These are phyloP conservation scores for Colletotrichum sp. DNA, from an alignment of 2,329 filamentous ascomycete species.

Conservation along the genomic window DNA sequence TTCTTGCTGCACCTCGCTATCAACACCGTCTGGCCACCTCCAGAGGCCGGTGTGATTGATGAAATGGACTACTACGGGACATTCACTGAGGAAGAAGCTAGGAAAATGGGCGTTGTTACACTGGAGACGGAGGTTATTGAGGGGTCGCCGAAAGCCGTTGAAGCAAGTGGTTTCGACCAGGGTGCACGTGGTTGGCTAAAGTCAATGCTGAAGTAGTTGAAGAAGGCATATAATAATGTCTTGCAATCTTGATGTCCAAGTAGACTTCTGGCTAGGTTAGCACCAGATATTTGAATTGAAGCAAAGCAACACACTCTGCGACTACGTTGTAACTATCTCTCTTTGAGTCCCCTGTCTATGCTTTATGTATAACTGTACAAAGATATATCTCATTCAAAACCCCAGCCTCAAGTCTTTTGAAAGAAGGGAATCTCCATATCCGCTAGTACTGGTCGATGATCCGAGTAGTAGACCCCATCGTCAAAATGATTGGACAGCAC, in stretches of 20 bases:
- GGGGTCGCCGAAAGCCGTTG: not conserved
- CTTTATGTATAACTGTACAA: not conserved
- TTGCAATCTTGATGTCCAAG: accelerated
- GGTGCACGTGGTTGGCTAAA: not conserved
- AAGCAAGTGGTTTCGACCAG: not conserved
- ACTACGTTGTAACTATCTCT: not conserved
- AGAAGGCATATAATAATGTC: not conserved
- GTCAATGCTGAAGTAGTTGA: not conserved
- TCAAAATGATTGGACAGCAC: slow-evolving; percentile 70
- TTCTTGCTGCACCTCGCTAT: slow-evolving; percentile 10
- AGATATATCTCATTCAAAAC: not conserved
- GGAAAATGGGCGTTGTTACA: not conserved
- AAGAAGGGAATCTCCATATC: slow-evolving; percentile 50
- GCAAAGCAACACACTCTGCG: not conserved
- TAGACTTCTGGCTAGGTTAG: not conserved
- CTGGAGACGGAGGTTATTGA: not conserved
- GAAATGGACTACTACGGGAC: slow-evolving; percentile 14
- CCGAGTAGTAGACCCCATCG: slow-evolving; percentile 65
- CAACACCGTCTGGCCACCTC: slow-evolving; percentile 16
- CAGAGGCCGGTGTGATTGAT: not conserved
- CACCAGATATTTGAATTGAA: not conserved
- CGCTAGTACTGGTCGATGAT: slow-evolving; percentile 70
- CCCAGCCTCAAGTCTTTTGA: not conserved
- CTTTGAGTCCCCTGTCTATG: not conserved
- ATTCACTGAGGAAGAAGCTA: slow-evolving; percentile 11